Conservation (phyloP, 352 stramenopile genomes). For the Globisporangium rhizosaccharum region DNA sequence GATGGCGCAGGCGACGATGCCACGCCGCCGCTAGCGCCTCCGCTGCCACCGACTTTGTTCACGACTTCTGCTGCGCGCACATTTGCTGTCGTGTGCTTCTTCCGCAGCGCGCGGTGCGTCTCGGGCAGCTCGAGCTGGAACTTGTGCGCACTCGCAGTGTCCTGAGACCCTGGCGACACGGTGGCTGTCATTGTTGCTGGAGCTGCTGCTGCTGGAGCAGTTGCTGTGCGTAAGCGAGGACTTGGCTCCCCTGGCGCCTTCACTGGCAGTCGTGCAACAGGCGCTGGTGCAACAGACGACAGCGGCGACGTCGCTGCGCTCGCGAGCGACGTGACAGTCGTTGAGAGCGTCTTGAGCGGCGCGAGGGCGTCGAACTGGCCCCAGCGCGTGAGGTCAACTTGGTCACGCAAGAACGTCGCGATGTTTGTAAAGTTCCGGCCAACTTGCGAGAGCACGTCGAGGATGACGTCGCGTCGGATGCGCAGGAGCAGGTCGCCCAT, state of each 20-base stretch:
- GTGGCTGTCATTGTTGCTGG: background rate
- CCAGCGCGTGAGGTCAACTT: conserved; percentile 70
- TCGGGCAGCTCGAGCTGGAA: conserved; percentile 45
- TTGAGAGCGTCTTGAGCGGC: conserved; percentile 46
- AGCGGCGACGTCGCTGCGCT: conserved; percentile 9
- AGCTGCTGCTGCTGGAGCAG: background rate
- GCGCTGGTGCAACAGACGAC: conserved; percentile 5
- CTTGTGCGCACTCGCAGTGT: conserved; percentile 13
- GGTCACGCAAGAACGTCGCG: conserved; percentile 71
- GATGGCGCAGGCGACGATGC: background rate
- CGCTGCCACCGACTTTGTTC: background rate
- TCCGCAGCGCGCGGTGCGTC: conserved; percentile 33
- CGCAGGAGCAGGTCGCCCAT: conserved; percentile 61
- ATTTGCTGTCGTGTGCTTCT: conserved; percentile 18
- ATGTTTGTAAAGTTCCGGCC: conserved; percentile 86
- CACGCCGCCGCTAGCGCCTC: too few species aligned
- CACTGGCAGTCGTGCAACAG: conserved; percentile 7
- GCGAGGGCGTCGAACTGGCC: conserved; percentile 60
- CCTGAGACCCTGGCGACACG: background rate
- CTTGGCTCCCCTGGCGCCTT: conserved; percentile 11
- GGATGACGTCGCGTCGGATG: conserved; percentile 72
- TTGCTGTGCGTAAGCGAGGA: conserved; percentile 9
- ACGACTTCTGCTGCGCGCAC: conserved; percentile 3
- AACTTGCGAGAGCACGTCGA: conserved; percentile 81
- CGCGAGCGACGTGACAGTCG: conserved; percentile 22